Evolutionary conservation across 805 yeast genomes (phyloP).

Genomic region (Teunomyces tritomae): DNA sequence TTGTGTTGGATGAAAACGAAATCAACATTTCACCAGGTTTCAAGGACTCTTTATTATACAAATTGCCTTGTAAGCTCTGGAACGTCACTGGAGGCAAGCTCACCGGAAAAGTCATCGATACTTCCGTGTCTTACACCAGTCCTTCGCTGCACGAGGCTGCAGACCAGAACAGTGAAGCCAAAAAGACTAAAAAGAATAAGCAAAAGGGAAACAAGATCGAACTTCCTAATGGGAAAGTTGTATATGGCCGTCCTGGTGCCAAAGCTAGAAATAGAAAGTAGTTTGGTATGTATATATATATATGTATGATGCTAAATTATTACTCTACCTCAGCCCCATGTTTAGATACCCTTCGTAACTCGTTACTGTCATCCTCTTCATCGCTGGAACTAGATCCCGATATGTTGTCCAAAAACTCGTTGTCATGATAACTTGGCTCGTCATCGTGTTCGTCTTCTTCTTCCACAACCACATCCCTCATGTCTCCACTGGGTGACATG

Average conservation of each 20-base stretch:
- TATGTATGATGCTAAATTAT: background rate
- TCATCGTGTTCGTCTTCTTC: slow-evolving; percentile 27
- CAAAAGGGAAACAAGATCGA: slow-evolving; percentile 45
- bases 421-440: slow-evolving; percentile 23
- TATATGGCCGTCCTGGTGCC: slow-evolving; percentile 29
- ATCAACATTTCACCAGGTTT: slow-evolving; percentile 46
- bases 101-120: slow-evolving; percentile 17
- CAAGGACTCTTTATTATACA: slow-evolving; percentile 47
- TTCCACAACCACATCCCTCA: slow-evolving; percentile 14
- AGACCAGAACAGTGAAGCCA: slow-evolving; percentile 11
- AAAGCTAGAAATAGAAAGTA: slow-evolving; percentile 7
- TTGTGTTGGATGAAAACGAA: slow-evolving; percentile 46
- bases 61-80: slow-evolving; percentile 43
- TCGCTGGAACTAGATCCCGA: slow-evolving; percentile 47
- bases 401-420: slow-evolving; percentile 35
- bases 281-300: too few species aligned
- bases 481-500: slow-evolving; percentile 31
- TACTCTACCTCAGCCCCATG: slow-evolving; percentile 4
- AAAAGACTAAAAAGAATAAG: slow-evolving; percentile 30
- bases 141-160: slow-evolving; percentile 25
- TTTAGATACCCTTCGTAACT: slow-evolving; percentile 37
- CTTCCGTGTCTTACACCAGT: slow-evolving; percentile 15
- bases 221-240: slow-evolving; percentile 62
- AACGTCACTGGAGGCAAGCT: slow-evolving; percentile 42
- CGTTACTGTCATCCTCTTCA: slow-evolving; percentile 33